These are phyloP conservation scores for Blastobotrys arbuscula DNA, from an alignment of 1,139 yeast genomes.

Conservation along the genomic window DNA sequence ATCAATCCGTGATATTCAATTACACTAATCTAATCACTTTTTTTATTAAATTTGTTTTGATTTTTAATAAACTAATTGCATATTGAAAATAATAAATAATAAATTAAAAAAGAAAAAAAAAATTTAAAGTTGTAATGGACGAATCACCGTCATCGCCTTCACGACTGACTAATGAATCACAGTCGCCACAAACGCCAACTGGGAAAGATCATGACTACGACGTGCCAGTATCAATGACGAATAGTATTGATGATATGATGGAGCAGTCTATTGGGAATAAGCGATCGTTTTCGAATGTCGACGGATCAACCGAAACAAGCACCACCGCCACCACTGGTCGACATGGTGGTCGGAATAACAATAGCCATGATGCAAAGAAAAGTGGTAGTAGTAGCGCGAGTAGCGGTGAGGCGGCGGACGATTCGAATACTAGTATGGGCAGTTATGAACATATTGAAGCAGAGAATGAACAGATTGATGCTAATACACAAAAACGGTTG, in stretches of 20 bases:
- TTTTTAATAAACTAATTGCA: too few species aligned
- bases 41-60: too few species aligned
- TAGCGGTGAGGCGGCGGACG: background rate
- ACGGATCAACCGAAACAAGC: background rate
- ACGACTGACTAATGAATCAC: background rate
- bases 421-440: too few species aligned
- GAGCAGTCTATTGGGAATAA: background rate
- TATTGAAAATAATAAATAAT: too few species aligned
- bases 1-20: too few species aligned
- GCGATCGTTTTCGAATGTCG: constrained; percentile 9
- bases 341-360: background rate
- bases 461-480: background rate
- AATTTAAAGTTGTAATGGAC: background rate
- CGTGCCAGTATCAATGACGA: background rate
- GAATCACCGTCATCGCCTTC: constrained; percentile 3
- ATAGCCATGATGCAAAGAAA: background rate
- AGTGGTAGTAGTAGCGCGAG: background rate
- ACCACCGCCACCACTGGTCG: background rate
- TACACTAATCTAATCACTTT: too few species aligned
- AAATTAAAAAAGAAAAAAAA: background rate
- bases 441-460: background rate
- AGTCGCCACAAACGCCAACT: background rate
- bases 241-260: background rate
- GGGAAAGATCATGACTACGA: constrained; percentile 1
- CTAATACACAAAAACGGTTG: background rate